Evolutionary conservation across 2,329 filamentous ascomycete genomes (phyloP).

Genomic region (Dactylellina drechsleri): DNA sequence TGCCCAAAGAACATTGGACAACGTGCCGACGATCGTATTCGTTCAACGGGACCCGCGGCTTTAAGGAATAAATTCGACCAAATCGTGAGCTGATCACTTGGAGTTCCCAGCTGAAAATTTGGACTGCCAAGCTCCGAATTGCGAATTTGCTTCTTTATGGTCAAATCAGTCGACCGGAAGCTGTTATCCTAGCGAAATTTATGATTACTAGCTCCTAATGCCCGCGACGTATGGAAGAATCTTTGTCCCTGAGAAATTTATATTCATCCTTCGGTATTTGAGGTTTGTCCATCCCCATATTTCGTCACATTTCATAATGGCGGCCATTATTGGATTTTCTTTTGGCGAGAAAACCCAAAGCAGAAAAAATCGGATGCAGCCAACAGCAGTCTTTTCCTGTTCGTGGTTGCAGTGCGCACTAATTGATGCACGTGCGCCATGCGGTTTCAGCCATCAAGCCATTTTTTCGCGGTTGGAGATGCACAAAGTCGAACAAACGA

Average conservation of each 20-base stretch:
- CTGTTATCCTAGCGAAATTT: conserved; percentile 15
- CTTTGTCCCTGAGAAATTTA: conserved; percentile 4
- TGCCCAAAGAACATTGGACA: conserved; percentile 15
- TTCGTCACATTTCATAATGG: conserved; percentile 24
- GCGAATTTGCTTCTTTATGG: conserved; percentile 47
- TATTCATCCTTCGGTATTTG: neutral
- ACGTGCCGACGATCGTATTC: conserved; percentile 36
- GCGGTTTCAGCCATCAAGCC: conserved; percentile 54
- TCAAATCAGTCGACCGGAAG: conserved; percentile 37
- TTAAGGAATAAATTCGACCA: conserved; percentile 37
- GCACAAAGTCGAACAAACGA: conserved; percentile 30
- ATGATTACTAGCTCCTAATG: conserved; percentile 20
- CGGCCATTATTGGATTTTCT: conserved; percentile 42
- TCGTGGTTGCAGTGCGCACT: conserved; percentile 23
- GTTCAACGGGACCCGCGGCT: conserved; percentile 35
- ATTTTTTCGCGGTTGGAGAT: conserved; percentile 18
- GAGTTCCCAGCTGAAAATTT: conserved; percentile 32
- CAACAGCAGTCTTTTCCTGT: conserved; percentile 35
- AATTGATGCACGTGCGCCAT: conserved; percentile 52
- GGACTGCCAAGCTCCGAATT: conserved; percentile 52
- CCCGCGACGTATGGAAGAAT: conserved; percentile 22
- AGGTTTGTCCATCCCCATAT: too few relatives aligned
- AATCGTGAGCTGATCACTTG: conserved; percentile 30
- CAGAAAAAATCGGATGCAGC: conserved; percentile 28
- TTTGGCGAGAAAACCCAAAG: conserved; percentile 34